Evolutionary conservation across 2,329 filamentous ascomycete species (phyloP), one percentile per base, ranked within the genome.

Genomic region (Penicillium palitans): DNA sequence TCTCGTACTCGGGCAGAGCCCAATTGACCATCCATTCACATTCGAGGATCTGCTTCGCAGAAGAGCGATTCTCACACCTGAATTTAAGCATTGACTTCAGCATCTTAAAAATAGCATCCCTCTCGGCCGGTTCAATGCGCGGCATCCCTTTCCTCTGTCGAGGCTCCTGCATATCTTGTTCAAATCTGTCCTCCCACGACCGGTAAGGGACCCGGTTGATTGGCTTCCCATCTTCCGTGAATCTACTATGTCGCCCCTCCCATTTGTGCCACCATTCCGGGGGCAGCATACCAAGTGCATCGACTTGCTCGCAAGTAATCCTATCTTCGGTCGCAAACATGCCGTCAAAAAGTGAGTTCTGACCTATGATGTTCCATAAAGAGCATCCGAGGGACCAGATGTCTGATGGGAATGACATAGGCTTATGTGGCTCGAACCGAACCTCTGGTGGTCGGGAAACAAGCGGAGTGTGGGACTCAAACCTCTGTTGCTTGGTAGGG

Each of bases 381-480:
- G 19, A 19, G 19, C 19, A 19, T 0, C 68, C 71, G 4, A 79
- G 70, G n/a, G 70, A 74, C 76, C 75, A 79, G 17, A 78, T 75
- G 40, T 79, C 75, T 1, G 74, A 72, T 24, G 67, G 25, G 40
- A 72, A 74, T 2, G 70, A 70, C 7, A 78, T 67, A 15, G 75
- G 68, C 2, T 42, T 69, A 15, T 56, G 58, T 29, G 72, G 68
- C 33, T 76, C 72, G 54, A 79, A 78, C 13, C 65, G 64, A 29
- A 64, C 64, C 61, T 79, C 76, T 0, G 75, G 76, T 12, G 74
- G 70, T 3, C 70, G 68, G 47, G 68, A 60, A 12, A 61, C 13
- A 37, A 72, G 66, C 0, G 73, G 74, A 12, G 71, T 69, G 35
- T 68, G 66, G 25, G 72, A 76, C 21, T 71, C 57, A 37, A 55